Conservation (phyloP, 345 rosid genomes). For the Pugionium dolabratum region DNA sequence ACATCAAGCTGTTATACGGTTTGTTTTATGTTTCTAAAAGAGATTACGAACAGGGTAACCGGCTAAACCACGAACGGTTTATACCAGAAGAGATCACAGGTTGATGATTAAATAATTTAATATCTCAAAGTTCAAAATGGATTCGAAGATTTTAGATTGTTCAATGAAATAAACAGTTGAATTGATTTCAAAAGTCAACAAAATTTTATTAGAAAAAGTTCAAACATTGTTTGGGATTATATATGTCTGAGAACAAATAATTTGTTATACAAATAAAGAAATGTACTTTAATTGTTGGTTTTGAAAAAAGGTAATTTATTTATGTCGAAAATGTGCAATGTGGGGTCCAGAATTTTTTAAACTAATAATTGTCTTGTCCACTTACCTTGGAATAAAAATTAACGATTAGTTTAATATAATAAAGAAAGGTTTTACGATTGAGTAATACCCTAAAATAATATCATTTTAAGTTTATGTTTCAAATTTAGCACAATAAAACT, state of each 20-base stretch:
- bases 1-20: no score
- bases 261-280: constrained; percentile 5
- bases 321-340: no score
- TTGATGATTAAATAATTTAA: not conserved
- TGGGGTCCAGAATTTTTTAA: constrained; percentile 2
- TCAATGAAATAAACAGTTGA: not conserved
- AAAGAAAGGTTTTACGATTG: constrained; percentile 1
- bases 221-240: not conserved
- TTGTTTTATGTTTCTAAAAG: no score
- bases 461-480: no score
- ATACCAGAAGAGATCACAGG: no score
- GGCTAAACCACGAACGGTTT: no score
- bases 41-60: no score
- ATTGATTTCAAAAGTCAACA: not conserved
- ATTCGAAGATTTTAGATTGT: no score
- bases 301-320: not conserved
- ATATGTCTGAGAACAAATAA: constrained; percentile 3
- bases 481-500: no score
- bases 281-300: not conserved
- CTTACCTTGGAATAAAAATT: constrained; percentile 39
- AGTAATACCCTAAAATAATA: no score
- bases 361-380: constrained; percentile 32
- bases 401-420: constrained; percentile 2
- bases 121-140: not conserved
- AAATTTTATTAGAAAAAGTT: not conserved